Percentiles rank a stretch among this genome's conserved stretches.
These are phyloP conservation scores for Diaporthe humulicola DNA, from an alignment of 2,329 filamentous ascomycete genomes.

Conservation along the genomic window DNA sequence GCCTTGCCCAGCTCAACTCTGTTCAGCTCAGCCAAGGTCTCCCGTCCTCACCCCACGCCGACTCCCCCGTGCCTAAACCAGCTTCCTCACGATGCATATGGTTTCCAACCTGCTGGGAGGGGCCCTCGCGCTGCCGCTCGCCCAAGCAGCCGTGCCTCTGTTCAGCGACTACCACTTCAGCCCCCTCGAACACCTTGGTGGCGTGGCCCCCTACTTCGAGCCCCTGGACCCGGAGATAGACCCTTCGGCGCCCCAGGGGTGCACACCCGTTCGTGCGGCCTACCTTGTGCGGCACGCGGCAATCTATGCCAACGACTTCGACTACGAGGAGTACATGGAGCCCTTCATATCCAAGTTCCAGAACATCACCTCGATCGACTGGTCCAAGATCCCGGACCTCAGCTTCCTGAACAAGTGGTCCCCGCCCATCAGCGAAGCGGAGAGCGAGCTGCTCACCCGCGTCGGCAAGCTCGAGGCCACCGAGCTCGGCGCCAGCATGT, in stretches of 20 bases:
- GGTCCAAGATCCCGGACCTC: constrained; percentile 67
- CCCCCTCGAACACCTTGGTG: constrained; percentile 66
- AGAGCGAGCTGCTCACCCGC: constrained; percentile 71
- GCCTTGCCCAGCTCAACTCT: constrained; percentile 1
- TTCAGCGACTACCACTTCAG: constrained; percentile 65
- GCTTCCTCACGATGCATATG: constrained; percentile 16
- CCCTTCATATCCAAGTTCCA: constrained; percentile 69
- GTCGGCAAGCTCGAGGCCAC: constrained; percentile 72
- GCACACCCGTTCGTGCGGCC: constrained; percentile 63
- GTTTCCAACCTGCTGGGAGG: constrained; percentile 16
- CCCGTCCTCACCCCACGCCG: neutral
- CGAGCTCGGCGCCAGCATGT: constrained; percentile 69
- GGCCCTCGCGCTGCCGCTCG: constrained; percentile 14
- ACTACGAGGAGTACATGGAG: constrained; percentile 69
- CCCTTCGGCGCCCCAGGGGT: constrained; percentile 61
- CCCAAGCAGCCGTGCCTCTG: constrained; percentile 43
- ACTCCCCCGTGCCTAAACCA: neutral
- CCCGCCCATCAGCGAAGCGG: constrained; percentile 68
- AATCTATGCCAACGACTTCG: constrained; percentile 71
- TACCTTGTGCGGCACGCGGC: constrained; percentile 72
- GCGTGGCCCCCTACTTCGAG: constrained; percentile 71
- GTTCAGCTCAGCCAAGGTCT: neutral
- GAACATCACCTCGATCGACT: constrained; percentile 68
- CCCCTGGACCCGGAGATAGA: constrained; percentile 61
- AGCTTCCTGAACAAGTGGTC: constrained; percentile 70